Evolutionary conservation across 352 stramenopile genomes (phyloP).

Genomic region (Aphanomyces astaci): DNA sequence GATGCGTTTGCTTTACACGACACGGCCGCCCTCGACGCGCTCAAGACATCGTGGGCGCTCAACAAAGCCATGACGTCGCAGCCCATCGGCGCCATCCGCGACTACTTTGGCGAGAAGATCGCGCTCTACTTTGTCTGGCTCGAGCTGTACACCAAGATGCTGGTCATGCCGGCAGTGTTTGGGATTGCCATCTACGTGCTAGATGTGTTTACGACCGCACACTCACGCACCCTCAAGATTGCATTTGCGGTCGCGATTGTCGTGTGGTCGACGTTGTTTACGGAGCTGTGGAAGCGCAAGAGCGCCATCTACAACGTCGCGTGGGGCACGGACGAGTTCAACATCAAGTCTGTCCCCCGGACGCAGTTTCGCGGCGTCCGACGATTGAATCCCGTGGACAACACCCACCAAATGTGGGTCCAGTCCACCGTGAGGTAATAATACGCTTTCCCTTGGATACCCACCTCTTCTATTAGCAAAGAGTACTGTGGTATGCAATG

Average conservation of each 20-base stretch:
- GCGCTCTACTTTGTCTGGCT: constrained; percentile 90
- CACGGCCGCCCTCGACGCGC: constrained; percentile 45
- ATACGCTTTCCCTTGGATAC: not conserved
- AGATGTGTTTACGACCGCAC: constrained; percentile 34
- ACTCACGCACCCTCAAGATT: constrained; percentile 56
- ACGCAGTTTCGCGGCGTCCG: constrained; percentile 80
- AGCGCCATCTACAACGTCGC: constrained; percentile 73
- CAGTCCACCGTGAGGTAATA: not conserved
- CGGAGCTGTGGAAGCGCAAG: constrained; percentile 85
- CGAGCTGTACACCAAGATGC: constrained; percentile 90
- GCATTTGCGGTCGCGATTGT: constrained; percentile 79
- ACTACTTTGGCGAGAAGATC: constrained; percentile 88
- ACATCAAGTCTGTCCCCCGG: constrained; percentile 62
- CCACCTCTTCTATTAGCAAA: constrained; percentile 21
- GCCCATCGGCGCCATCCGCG: constrained; percentile 79
- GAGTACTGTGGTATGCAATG: constrained; percentile 47
- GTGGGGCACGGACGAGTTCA: constrained; percentile 74
- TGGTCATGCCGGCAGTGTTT: constrained; percentile 65
- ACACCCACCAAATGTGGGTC: constrained; percentile 11
- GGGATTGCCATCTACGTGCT: constrained; percentile 72
- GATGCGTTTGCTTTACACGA: constrained; percentile 88
- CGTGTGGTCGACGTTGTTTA: constrained; percentile 81
- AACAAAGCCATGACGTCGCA: constrained; percentile 71
- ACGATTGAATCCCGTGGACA: constrained; percentile 49
- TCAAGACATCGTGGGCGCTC: constrained; percentile 66